Base-by-base conservation (phyloP, 352 stramenopile genomes). In the Globisporangium spiculum region DNA sequence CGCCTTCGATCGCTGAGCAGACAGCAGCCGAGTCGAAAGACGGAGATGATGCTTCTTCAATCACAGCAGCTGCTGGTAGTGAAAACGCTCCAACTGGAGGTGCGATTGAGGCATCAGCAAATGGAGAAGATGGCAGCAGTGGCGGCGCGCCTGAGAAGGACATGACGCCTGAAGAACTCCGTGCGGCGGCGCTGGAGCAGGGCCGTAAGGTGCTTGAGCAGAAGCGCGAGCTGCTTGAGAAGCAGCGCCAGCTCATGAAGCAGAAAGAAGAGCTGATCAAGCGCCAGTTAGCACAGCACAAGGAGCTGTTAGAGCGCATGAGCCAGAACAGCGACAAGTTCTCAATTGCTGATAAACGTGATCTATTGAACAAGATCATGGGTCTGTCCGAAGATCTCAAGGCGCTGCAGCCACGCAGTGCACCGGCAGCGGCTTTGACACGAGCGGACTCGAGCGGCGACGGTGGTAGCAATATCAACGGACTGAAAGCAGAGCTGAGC, bases 321-420 rank as follows among this genome's bases (percentile, higher is more conserved):
- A 93, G 86, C 68, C 69, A 81, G n/a, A 90, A 90, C 75, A 89
- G 81, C 27, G 75, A 79, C 0, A 76, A 84, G 59, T 88, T 94
- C 60, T 90, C 83, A 27, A 71, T 81, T 20, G 73, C 74, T 16
- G 88, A 96, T 71, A 93, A 94, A 65, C 78, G 84, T 44, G 80
- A 90, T 38, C 73, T 96, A 32, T 65, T 94, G 52, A 92, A 90
- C 74, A 96, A 96, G 75, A 94, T 96, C 71, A 93, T 79, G 41
- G 67, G 79, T 1, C 68, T 94, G 54, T 93, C 83, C 1, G 74
- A 80, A 56, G 83, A 93, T 66, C 78, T 94, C 18, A 90, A 89
- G 63, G 74, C 77, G 36, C 55, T 93, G 27, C 84, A 88, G 32
- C 73, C 75, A 16, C 66, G 62, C 18, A 36, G n/a, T 6, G n/a